phyloP scores from a whole-genome alignment of 2,329 filamentous ascomycete genomes.

The Paecilomyces sp. region DNA sequence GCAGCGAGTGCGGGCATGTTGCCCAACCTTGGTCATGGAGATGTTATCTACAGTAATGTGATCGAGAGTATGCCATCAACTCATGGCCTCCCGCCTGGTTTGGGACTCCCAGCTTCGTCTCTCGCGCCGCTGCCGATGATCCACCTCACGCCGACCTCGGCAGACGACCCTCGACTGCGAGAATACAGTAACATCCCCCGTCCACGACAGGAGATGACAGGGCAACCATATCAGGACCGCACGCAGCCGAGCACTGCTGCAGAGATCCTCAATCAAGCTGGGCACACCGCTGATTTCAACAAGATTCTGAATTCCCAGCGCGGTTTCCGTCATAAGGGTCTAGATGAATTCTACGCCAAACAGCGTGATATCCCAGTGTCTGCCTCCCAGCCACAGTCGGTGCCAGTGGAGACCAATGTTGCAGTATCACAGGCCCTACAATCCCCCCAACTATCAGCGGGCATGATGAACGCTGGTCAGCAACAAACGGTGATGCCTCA shows the following conservation, averaged over 20 bases:
- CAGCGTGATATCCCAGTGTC: slow-evolving; percentile 68
- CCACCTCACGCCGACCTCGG: slow-evolving; percentile 68
- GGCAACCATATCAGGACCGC: slow-evolving; percentile 80
- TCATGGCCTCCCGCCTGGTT: slow-evolving; percentile 63
- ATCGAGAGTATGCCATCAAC: slow-evolving; percentile 55
- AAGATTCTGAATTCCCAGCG: slow-evolving; percentile 75
- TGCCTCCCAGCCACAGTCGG: slow-evolving; percentile 24
- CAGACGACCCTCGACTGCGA: slow-evolving; percentile 67
- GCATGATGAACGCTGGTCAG: slow-evolving; percentile 26
- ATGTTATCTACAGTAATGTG: slow-evolving; percentile 81
- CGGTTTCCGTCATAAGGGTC: slow-evolving; percentile 68
- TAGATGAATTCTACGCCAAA: slow-evolving; percentile 74
- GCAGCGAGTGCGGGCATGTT: slow-evolving; percentile 51
- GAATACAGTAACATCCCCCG: slow-evolving; percentile 80
- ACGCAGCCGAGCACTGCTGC: slow-evolving; percentile 66
- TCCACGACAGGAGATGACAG: slow-evolving; percentile 82
- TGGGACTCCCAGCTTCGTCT: slow-evolving; percentile 59
- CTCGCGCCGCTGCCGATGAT: slow-evolving; percentile 76
- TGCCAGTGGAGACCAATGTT: slow-evolving; percentile 25
- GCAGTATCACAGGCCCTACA: slow-evolving; percentile 32
- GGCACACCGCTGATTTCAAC: slow-evolving; percentile 86
- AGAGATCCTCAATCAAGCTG: slow-evolving; percentile 79
- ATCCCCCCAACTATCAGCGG: slow-evolving; percentile 28
- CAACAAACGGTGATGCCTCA: slow-evolving; percentile 32
- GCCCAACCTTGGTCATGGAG: slow-evolving; percentile 64